Conservation (phyloP, 768 basidiomycete species). For the Leccinum incarnatum region DNA sequence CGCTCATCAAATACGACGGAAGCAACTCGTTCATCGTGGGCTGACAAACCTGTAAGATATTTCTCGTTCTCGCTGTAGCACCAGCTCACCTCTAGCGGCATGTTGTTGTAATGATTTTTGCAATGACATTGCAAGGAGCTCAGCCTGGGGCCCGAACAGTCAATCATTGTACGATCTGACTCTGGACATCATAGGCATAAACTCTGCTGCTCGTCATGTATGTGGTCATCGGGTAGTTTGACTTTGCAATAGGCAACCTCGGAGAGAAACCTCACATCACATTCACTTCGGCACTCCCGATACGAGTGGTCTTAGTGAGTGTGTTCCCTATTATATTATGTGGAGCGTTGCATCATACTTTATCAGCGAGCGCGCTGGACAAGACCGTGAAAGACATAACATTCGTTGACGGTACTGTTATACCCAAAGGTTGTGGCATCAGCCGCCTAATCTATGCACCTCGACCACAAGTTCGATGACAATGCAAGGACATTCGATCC, state of each 20-base stretch:
- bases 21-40: neutral
- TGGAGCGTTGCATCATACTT: too few species aligned
- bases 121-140: conserved; percentile 31
- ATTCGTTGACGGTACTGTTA: too few species aligned
- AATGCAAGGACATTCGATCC: too few species aligned
- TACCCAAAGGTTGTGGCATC: too few species aligned
- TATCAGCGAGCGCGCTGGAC: too few species aligned
- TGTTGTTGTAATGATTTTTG: conserved; percentile 31
- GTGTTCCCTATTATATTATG: too few species aligned
- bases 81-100: neutral
- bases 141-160: conserved; percentile 6
- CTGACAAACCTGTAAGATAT: conserved; percentile 5
- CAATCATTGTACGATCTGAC: conserved; percentile 21
- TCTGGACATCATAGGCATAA: conserved; percentile 11
- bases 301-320: too few species aligned
- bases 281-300: too few species aligned
- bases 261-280: too few species aligned
- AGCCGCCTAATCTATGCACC: too few species aligned
- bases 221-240: neutral
- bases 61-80: neutral
- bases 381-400: too few species aligned
- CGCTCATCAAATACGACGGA: conserved; percentile 21
- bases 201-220: conserved; percentile 26
- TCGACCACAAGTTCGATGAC: too few species aligned
- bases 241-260: conserved; percentile 7